These are phyloP conservation scores for Bimuria novae-zelandiae DNA, from an alignment of 2,329 filamentous ascomycete species.

Conservation along the genomic window DNA sequence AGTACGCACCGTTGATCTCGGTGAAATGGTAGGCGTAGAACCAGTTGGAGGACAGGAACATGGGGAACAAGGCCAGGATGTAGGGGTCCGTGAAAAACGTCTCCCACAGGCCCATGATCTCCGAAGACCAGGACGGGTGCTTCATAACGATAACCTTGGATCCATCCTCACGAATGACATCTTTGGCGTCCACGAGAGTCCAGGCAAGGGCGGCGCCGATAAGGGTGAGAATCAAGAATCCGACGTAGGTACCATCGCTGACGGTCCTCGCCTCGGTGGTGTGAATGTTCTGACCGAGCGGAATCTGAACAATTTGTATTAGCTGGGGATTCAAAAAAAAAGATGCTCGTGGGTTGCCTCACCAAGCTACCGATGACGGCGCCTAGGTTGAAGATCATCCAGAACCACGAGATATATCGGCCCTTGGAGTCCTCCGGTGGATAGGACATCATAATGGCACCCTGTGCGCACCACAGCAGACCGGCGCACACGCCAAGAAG, in stretches of 20 bases:
- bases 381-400: conserved; percentile 93
- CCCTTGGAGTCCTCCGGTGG: conserved; percentile 81
- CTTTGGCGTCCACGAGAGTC: conserved; percentile 70
- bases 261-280: conserved; percentile 57
- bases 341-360: conserved; percentile 39
- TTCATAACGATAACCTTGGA: conserved; percentile 85
- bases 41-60: conserved; percentile 81
- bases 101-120: conserved; percentile 75
- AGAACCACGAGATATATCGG: conserved; percentile 87
- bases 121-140: conserved; percentile 83
- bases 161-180: conserved; percentile 76
- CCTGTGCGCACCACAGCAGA: conserved; percentile 81
- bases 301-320: conserved; percentile 56
- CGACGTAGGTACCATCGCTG: conserved; percentile 82
- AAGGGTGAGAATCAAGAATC: conserved; percentile 83
- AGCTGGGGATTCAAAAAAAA: conserved; percentile 2
- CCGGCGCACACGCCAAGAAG: conserved; percentile 79
- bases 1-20: conserved; percentile 70
- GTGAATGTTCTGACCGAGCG: conserved; percentile 74
- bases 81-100: conserved; percentile 72
- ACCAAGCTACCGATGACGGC: conserved; percentile 81
- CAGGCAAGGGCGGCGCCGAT: conserved; percentile 71
- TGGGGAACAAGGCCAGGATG: conserved; percentile 76
- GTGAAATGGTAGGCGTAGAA: conserved; percentile 84
- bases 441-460: conserved; percentile 89